Conservation (phyloP, 2,329 filamentous ascomycete species). For the Diplocarpon rosae region DNA sequence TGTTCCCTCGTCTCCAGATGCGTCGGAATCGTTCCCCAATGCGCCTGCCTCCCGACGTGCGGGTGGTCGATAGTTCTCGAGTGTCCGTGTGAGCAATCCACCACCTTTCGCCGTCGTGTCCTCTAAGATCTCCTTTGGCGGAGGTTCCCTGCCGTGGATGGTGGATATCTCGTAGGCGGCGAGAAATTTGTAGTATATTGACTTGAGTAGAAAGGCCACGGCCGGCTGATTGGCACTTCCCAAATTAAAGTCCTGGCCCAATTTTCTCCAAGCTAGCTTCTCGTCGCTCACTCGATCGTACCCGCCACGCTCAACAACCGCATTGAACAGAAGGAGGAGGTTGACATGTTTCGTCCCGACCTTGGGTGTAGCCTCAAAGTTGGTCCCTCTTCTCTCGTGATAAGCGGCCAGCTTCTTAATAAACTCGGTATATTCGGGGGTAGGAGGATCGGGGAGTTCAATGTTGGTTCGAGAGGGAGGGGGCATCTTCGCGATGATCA, state of each 20-base stretch:
- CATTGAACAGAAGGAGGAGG: conserved; percentile 66
- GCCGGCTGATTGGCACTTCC: conserved; percentile 66
- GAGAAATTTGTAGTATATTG: conserved; percentile 81
- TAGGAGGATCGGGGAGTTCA: conserved; percentile 29
- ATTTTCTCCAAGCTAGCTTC: conserved; percentile 75
- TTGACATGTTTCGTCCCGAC: conserved; percentile 69
- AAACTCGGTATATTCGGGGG: conserved; percentile 67
- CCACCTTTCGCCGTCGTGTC: conserved; percentile 68
- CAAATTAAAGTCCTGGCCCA: conserved; percentile 64
- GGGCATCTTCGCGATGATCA: conserved; percentile 16
- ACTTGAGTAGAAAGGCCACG: conserved; percentile 78
- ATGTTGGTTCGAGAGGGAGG: conserved; percentile 11
- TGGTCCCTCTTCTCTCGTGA: conserved; percentile 68
- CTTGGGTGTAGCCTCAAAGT: conserved; percentile 70
- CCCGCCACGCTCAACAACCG: conserved; percentile 65
- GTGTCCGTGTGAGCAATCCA: conserved; percentile 63
- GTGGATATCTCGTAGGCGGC: conserved; percentile 78
- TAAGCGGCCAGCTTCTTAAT: conserved; percentile 62
- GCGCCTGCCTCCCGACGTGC: conserved; percentile 32
- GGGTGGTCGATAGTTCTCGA: conserved; percentile 59
- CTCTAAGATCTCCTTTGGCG: conserved; percentile 80
- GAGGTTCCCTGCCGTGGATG: conserved; percentile 68
- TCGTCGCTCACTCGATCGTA: conserved; percentile 78
- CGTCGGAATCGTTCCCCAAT: conserved; percentile 42
- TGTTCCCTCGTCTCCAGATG: conserved; percentile 49